Evolutionary conservation across 257 asterid genomes (phyloP), one percentile per base, ranked within the genome.

Genomic region (Coffea canephora): DNA sequence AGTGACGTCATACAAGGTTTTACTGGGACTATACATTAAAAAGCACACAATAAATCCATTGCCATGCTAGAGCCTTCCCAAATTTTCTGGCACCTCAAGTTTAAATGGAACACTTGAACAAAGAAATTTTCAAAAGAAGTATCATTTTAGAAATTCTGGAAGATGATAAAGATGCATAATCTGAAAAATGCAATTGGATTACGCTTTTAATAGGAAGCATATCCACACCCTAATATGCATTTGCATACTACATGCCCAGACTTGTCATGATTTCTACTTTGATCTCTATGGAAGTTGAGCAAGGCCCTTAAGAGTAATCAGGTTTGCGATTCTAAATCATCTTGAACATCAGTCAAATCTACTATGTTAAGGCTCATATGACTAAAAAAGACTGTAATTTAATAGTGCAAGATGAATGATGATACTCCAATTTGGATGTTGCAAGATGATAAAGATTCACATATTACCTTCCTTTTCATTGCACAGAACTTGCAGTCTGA

Each of bases 401-500:
- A 34, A 45, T 18, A 16, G 14, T 13, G 14, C 43, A 9, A 55
- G 6, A 54, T 11, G 25, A 62, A 15, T 64, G 73, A 71, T n/a
- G 21, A 71, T 39, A 21, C 15, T 46, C 39, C 14, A 10, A 18
- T 25, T 14, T 43, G 39, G 65, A 71, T 8, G 48, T 69, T 27
- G 75, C 64, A 66, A 6, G 72, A 57, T 76, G 41, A 45, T 52
- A 54, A 31, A 39, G 54, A 73, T 78, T 81, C 73, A 79, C 48
- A 70, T 74, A 25, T 81, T 87, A 91, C 97, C 93, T 91, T 90
- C 71, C 88, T 84, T 85, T 80, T 91, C 90, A 91, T 83, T 34
- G 84, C 89, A 85, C 97, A 91, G 39, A 91, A 91, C 89, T 91
- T 93, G 96, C 98, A 91, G 69, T 89, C 92, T 69, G 93, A 86